Percentiles rank a stretch among this genome's conserved stretches.
Evolutionary conservation across 805 yeast genomes (phyloP).

Genomic region (Lachancea sp.): DNA sequence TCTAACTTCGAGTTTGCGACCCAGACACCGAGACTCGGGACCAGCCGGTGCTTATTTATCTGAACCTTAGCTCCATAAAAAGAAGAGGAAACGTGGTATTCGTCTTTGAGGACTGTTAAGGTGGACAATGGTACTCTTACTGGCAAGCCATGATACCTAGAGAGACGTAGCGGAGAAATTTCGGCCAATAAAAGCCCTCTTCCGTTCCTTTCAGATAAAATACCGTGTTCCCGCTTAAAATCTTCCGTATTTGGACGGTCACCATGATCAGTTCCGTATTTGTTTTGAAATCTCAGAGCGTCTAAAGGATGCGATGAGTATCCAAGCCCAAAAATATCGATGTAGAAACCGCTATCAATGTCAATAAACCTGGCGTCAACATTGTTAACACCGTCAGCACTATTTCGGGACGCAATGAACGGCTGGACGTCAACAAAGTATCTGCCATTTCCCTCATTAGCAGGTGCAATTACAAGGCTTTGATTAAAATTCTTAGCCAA

Average conservation of each 20-base stretch:
- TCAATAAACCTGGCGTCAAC: conserved; percentile 59
- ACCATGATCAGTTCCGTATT: neutral
- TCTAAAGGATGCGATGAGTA: neutral
- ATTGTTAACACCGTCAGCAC: conserved; percentile 37
- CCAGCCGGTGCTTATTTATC: neutral
- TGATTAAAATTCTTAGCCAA: conserved; percentile 42
- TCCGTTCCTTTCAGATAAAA: conserved; percentile 2
- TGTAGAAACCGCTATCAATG: conserved; percentile 50
- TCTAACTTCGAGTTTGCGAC: neutral
- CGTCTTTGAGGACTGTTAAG: conserved; percentile 1
- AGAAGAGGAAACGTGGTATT: neutral
- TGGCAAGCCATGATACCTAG: conserved; percentile 4
- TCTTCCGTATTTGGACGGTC: neutral
- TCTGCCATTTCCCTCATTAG: conserved; percentile 28
- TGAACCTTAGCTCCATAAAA: conserved; percentile 1
- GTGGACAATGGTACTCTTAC: conserved; percentile 1
- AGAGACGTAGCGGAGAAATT: conserved; percentile 1
- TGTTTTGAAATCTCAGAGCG: neutral
- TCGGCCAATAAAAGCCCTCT: neutral
- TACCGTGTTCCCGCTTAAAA: neutral
- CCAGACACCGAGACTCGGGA: conserved; percentile 3
- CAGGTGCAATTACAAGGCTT: conserved; percentile 29
- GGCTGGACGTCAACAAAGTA: conserved; percentile 42
- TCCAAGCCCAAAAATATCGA: conserved; percentile 53
- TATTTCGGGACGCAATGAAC: conserved; percentile 39